Evolutionary conservation across 2,329 filamentous ascomycete genomes (phyloP).

Genomic region (Paecilomyces niveus): DNA sequence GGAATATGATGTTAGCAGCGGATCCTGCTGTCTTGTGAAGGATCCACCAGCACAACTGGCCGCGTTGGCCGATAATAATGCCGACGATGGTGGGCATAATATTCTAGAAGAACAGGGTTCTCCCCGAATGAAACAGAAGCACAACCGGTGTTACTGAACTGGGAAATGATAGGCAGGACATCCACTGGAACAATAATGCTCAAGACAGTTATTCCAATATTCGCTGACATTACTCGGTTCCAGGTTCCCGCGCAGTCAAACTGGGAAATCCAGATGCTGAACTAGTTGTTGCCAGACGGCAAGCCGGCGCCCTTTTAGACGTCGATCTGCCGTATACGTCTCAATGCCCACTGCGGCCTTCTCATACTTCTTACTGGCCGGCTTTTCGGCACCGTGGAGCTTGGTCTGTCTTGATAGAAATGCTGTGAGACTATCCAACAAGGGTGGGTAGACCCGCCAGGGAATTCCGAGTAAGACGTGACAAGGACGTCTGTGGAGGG

Average conservation of each 20-base stretch:
- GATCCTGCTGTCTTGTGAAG: not conserved
- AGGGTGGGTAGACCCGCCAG: not conserved
- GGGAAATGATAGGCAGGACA: not conserved
- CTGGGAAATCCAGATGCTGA: not conserved
- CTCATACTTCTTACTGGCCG: not conserved
- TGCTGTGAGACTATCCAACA: not conserved
- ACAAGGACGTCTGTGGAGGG: not conserved
- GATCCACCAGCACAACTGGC: not conserved
- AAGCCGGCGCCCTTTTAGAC: not conserved
- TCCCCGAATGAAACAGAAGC: not conserved
- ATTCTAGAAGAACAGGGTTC: not conserved
- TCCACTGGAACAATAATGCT: not conserved
- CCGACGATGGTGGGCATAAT: not conserved
- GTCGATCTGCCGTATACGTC: not conserved
- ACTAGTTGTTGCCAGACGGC: not conserved
- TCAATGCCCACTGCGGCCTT: not conserved
- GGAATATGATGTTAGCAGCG: not conserved
- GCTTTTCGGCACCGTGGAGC: not conserved
- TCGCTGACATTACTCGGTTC: not conserved
- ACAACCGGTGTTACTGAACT: not conserved
- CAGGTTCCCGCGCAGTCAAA: not conserved
- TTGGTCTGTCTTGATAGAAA: not conserved
- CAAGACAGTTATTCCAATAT: not conserved
- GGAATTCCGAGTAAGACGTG: not conserved
- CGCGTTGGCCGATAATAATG: not conserved